Percentiles rank a stretch among this genome's conserved stretches.
Evolutionary conservation across 2,329 filamentous ascomycete genomes (phyloP).

Genomic region (Penicillium freii): DNA sequence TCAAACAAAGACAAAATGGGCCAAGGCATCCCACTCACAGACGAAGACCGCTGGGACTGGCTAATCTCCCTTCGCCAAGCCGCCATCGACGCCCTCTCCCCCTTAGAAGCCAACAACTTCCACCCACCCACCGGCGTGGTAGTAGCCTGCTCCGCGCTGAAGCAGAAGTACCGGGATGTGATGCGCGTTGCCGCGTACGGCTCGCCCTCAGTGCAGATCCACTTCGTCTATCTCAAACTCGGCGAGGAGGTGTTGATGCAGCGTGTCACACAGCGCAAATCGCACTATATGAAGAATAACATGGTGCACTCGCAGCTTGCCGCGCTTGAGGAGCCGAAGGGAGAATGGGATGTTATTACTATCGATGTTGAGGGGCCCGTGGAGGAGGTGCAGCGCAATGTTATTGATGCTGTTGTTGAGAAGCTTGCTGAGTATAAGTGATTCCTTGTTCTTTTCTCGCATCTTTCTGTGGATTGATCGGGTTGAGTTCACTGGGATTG

Average conservation of each 20-base stretch:
- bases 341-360: constrained; percentile 67
- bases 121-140: constrained; percentile 71
- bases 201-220: constrained; percentile 69
- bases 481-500: background rate
- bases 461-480: constrained; percentile 1
- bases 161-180: constrained; percentile 94
- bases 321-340: constrained; percentile 81
- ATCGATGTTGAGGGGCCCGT: constrained; percentile 60
- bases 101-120: constrained; percentile 38
- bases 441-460: background rate
- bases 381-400: constrained; percentile 58
- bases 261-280: constrained; percentile 70
- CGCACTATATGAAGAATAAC: constrained; percentile 91
- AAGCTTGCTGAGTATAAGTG: constrained; percentile 51
- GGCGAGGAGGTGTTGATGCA: constrained; percentile 71
- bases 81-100: constrained; percentile 51
- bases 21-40: constrained; percentile 76
- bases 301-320: constrained; percentile 95
- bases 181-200: constrained; percentile 79
- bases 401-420: constrained; percentile 57
- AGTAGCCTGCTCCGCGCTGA: constrained; percentile 91
- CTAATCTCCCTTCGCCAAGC: constrained; percentile 72
- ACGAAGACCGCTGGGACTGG: constrained; percentile 98
- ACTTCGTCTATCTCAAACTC: constrained; percentile 89
- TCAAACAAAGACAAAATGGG: constrained; percentile 91